Conservation (phyloP, 2,329 filamentous ascomycete species). For the Monosporascus sp. region DNA sequence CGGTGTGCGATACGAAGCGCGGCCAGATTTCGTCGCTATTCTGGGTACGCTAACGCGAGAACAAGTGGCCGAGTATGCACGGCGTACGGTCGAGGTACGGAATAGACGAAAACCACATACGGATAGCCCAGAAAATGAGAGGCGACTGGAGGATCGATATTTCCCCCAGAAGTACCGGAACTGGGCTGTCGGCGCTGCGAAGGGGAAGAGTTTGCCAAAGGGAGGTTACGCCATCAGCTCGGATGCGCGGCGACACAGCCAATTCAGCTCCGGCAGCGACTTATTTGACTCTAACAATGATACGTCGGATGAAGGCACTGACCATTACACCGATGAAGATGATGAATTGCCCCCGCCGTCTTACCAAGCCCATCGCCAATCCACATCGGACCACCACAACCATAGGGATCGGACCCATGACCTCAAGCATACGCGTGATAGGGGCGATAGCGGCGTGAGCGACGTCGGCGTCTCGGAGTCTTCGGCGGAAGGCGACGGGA, state of each 20-base stretch:
- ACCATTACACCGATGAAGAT: conserved; percentile 1
- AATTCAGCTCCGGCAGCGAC: conserved; percentile 17
- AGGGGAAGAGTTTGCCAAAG: conserved; percentile 2
- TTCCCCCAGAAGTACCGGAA: conserved; percentile 28
- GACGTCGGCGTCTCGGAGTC: conserved; percentile 3
- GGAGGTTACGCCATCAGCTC: conserved; percentile 15
- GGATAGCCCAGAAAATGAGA: conserved; percentile 8
- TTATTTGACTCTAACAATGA: conserved; percentile 24
- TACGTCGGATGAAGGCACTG: conserved; percentile 5
- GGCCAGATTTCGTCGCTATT: conserved; percentile 55
- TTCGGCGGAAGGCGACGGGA: conserved; percentile 15
- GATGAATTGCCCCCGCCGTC: conserved; percentile 7
- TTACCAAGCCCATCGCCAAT: conserved; percentile 9
- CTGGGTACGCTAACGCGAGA: conserved; percentile 49
- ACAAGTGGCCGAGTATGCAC: conserved; percentile 47
- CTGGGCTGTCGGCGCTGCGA: conserved; percentile 17
- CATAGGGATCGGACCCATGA: conserved; percentile 1
- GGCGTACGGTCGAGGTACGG: conserved; percentile 42
- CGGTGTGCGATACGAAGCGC: conserved; percentile 54
- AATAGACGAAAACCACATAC: conserved; percentile 24
- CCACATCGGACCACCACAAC: conserved; percentile 11
- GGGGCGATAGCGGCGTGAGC: conserved; percentile 9
- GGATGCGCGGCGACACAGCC: conserved; percentile 15
- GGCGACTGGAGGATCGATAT: conserved; percentile 20
- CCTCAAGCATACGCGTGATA: conserved; percentile 6